phyloP scores from a whole-genome alignment of 768 basidiomycete genomes.

The Pisolithus tinctorius region DNA sequence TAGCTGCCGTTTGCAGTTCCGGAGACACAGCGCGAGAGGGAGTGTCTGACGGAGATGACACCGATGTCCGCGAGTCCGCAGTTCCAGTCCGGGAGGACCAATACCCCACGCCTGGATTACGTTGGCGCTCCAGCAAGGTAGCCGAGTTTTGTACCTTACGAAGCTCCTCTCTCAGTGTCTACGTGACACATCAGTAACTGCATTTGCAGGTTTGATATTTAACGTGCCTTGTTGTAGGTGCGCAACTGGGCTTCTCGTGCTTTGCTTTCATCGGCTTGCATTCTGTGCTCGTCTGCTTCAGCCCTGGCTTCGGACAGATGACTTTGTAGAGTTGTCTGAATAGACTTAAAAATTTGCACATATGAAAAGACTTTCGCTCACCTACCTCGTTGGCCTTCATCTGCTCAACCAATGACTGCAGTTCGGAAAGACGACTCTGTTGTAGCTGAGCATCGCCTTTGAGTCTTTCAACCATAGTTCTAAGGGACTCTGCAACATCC shows the following conservation, averaged over 20 bases:
- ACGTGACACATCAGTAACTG: conserved; percentile 8
- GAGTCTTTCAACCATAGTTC: conserved; percentile 47
- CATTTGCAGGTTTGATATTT: not conserved
- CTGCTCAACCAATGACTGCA: conserved; percentile 42
- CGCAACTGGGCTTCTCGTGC: conserved; percentile 64
- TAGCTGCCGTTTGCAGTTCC: conserved; percentile 24
- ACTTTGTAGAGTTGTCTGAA: conserved; percentile 39
- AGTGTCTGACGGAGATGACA: conserved; percentile 37
- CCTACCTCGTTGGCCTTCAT: conserved; percentile 60
- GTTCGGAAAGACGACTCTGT: conserved; percentile 48
- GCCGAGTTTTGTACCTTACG: conserved; percentile 94
- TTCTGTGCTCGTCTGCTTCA: conserved; percentile 50
- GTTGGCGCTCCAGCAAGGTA: conserved; percentile 80
- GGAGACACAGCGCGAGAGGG: conserved; percentile 32
- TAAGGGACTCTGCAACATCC: conserved; percentile 41
- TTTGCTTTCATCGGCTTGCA: conserved; percentile 68
- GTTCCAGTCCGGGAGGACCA: conserved; percentile 54
- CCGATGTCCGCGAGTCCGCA: conserved; percentile 29
- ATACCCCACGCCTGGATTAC: conserved; percentile 92
- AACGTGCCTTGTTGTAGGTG: conserved; percentile 67
- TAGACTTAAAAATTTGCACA: conserved; percentile 1
- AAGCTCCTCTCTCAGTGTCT: conserved; percentile 90
- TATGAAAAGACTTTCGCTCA: not conserved
- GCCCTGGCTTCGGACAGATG: conserved; percentile 43
- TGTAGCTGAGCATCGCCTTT: conserved; percentile 42